A percentile compares a stretch with the other conserved stretches of the same genome.
Evolutionary conservation across 2,329 filamentous ascomycete species (phyloP).

Genomic region (Sclerotinia nivalis): DNA sequence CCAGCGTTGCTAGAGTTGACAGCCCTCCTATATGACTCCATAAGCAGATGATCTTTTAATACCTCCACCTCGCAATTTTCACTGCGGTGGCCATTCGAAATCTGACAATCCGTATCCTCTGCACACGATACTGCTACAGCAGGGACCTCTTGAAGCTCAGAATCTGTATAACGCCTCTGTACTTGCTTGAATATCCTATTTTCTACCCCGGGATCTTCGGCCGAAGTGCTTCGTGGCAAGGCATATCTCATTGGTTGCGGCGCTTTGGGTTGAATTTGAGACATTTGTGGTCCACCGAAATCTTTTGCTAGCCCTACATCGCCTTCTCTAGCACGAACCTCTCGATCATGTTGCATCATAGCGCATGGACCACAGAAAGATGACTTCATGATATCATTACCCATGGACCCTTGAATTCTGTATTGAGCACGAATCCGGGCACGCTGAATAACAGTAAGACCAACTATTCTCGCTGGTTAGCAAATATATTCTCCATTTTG

Average conservation of each 20-base stretch:
- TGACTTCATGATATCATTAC: constrained; percentile 41
- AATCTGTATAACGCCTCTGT: constrained; percentile 14
- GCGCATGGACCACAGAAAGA: constrained; percentile 47
- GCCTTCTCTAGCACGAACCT: constrained; percentile 47
- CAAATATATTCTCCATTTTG: neutral
- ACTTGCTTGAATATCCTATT: constrained; percentile 7
- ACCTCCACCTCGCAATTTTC: neutral
- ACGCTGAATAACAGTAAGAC: constrained; percentile 21
- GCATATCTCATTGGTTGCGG: constrained; percentile 33
- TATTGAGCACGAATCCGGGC: constrained; percentile 47
- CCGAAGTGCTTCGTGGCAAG: constrained; percentile 17
- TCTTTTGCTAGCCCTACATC: constrained; percentile 26
- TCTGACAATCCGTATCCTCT: neutral
- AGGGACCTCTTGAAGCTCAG: constrained; percentile 9
- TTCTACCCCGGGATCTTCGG: constrained; percentile 11
- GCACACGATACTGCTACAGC: neutral
- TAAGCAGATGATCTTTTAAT: neutral
- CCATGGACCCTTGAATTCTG: constrained; percentile 44
- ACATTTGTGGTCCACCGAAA: constrained; percentile 3
- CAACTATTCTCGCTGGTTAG: constrained; percentile 3
- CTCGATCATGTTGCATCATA: constrained; percentile 48
- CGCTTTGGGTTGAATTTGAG: constrained; percentile 20
- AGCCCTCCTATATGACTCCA: neutral
- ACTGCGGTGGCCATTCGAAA: neutral
- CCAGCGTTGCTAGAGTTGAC: neutral